Evolutionary conservation across 2,329 filamentous ascomycete species (phyloP).

Genomic region (Kalaharituber pfeilii): DNA sequence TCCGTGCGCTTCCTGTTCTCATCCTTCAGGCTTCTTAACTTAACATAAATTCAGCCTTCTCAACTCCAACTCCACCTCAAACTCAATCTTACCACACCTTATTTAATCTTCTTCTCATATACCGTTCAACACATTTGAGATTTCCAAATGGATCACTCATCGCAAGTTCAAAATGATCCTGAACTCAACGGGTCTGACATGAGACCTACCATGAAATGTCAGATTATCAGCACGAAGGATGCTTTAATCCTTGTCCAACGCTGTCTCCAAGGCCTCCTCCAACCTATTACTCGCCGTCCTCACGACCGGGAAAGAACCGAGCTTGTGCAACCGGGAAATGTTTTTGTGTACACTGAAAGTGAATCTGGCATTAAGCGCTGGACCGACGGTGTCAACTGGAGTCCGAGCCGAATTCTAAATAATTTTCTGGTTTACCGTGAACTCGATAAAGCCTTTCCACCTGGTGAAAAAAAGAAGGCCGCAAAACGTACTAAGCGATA

Average conservation of each 20-base stretch:
- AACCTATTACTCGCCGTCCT: constrained; percentile 64
- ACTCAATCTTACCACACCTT: background rate
- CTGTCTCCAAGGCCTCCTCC: constrained; percentile 50
- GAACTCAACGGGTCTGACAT: background rate
- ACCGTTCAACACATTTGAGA: background rate
- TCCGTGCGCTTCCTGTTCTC: no score
- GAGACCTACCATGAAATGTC: background rate
- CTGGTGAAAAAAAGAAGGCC: constrained; percentile 70
- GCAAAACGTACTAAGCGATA: constrained; percentile 45
- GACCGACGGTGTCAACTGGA: constrained; percentile 87
- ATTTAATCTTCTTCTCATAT: background rate
- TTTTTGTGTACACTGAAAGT: constrained; percentile 86
- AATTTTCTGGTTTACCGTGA: constrained; percentile 80
- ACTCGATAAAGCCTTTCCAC: constrained; percentile 57
- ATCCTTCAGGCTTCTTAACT: background rate
- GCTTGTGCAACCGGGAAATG: constrained; percentile 65
- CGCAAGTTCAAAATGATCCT: background rate
- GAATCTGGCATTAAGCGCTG: constrained; percentile 83
- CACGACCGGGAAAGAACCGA: constrained; percentile 65
- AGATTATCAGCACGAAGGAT: constrained; percentile 42
- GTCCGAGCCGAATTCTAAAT: constrained; percentile 65
- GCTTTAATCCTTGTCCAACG: constrained; percentile 67
- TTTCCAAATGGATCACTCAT: background rate
- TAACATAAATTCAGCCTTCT: background rate
- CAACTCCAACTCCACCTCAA: background rate